A percentile compares a stretch with the other conserved stretches of the same genome.
Conservation (phyloP, 257 asterid species). For the Orobanche coerulescens region DNA sequence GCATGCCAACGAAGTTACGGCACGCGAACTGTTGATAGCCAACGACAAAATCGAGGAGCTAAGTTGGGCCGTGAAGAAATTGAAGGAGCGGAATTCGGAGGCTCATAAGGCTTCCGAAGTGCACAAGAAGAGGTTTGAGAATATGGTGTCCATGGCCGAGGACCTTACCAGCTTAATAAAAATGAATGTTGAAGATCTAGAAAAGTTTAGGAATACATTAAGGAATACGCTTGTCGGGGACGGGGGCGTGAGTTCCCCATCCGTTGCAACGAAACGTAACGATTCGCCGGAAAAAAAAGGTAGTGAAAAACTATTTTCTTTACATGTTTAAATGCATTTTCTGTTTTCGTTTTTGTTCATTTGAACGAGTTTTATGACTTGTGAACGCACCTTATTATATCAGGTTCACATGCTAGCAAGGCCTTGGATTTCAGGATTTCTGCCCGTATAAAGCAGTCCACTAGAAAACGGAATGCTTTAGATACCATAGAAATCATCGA, state of each 20-base stretch:
- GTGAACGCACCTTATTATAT: conserved; percentile 6
- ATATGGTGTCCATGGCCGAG: not conserved
- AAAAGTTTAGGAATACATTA: not conserved
- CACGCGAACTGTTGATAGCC: not conserved
- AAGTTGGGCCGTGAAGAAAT: not conserved
- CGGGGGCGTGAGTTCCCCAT: no score
- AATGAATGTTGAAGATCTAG: not conserved
- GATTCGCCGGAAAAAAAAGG: no score
- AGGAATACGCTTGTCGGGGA: no score
- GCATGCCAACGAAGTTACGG: not conserved
- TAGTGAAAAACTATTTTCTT: no score
- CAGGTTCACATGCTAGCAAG: not conserved
- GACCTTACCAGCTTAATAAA: not conserved
- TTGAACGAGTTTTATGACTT: not conserved
- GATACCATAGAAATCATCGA: not conserved
- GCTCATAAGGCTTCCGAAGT: not conserved
- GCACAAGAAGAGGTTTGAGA: not conserved
- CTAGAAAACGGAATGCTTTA: not conserved
- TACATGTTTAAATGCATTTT: not conserved
- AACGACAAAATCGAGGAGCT: not conserved
- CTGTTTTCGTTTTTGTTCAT: not conserved
- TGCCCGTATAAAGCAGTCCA: not conserved
- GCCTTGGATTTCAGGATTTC: no score
- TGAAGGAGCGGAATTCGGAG: not conserved
- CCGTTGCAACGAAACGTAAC: no score